Evolutionary conservation across 2,329 filamentous ascomycete species (phyloP).

Genomic region (Endothia cerciana): DNA sequence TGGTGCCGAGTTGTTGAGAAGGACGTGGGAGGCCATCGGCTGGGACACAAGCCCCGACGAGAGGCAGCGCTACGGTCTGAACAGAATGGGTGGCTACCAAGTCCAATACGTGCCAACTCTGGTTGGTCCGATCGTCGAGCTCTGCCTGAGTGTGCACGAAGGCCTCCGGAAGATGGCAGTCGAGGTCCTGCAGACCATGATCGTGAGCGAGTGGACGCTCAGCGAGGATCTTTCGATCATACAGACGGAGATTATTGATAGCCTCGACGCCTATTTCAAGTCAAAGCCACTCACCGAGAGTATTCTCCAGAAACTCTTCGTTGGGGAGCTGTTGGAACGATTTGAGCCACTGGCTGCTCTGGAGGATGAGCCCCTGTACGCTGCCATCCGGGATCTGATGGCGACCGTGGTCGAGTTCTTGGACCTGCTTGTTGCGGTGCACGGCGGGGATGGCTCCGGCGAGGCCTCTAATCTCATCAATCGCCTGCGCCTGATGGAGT

Average conservation of each 20-base stretch:
- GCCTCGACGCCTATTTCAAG: conserved; percentile 88
- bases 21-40: conserved; percentile 92
- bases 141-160: conserved; percentile 94
- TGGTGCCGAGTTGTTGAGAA: conserved; percentile 81
- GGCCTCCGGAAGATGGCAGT: conserved; percentile 88
- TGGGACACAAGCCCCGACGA: conserved; percentile 91
- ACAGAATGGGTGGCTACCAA: conserved; percentile 92
- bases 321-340: conserved; percentile 79
- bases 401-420: conserved; percentile 87
- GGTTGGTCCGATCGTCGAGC: conserved; percentile 87
- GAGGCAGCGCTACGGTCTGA: conserved; percentile 73
- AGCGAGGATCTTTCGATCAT: conserved; percentile 90
- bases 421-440: conserved; percentile 86
- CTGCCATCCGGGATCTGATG: conserved; percentile 77
- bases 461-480: conserved; percentile 87
- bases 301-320: conserved; percentile 89
- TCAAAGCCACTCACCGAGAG: conserved; percentile 85
- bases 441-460: conserved; percentile 72
- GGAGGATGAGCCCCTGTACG: conserved; percentile 73
- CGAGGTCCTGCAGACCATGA: conserved; percentile 95
- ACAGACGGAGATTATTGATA: conserved; percentile 96
- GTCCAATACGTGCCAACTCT: conserved; percentile 96
- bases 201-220: conserved; percentile 95
- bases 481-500: conserved; percentile 90
- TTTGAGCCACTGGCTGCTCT: conserved; percentile 73